A percentile compares a stretch with the other conserved stretches of the same genome.
These are phyloP conservation scores for Colletotrichum navitas DNA, from an alignment of 2,329 filamentous ascomycete genomes.

Conservation along the genomic window DNA sequence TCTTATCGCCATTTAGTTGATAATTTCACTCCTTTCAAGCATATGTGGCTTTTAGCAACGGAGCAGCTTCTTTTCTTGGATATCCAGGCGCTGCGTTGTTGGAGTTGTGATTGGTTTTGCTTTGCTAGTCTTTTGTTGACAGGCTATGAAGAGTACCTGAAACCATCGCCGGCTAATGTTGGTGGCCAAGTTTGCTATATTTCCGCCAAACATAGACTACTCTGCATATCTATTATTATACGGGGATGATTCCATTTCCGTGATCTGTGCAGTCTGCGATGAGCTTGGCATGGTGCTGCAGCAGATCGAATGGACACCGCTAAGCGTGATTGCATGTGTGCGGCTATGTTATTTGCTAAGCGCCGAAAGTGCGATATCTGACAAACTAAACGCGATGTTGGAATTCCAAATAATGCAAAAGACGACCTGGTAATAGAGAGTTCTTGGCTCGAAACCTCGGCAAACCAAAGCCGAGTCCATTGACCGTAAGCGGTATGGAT, in stretches of 20 bases:
- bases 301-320: not conserved
- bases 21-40: not conserved
- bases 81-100: not conserved
- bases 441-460: not conserved
- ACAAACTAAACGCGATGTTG: not conserved
- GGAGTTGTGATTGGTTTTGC: not conserved
- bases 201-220: too few relatives aligned
- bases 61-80: not conserved
- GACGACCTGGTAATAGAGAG: not conserved
- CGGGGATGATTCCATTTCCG: not conserved
- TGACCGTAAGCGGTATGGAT: not conserved
- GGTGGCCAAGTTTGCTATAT: not conserved
- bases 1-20: not conserved
- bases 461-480: not conserved
- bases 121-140: slow-evolving; percentile 24
- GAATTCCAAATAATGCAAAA: not conserved
- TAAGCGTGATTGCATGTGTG: not conserved
- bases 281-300: slow-evolving; percentile 49
- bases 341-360: not conserved
- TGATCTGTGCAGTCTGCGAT: not conserved
- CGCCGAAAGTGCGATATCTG: not conserved
- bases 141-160: slow-evolving; percentile 61
- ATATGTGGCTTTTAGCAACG: not conserved
- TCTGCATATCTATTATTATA: not conserved
- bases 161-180: slow-evolving; percentile 48